These are phyloP conservation scores for Pyropia yezoensis DNA, from an alignment of 23 red algal species.

Conservation along the genomic window DNA sequence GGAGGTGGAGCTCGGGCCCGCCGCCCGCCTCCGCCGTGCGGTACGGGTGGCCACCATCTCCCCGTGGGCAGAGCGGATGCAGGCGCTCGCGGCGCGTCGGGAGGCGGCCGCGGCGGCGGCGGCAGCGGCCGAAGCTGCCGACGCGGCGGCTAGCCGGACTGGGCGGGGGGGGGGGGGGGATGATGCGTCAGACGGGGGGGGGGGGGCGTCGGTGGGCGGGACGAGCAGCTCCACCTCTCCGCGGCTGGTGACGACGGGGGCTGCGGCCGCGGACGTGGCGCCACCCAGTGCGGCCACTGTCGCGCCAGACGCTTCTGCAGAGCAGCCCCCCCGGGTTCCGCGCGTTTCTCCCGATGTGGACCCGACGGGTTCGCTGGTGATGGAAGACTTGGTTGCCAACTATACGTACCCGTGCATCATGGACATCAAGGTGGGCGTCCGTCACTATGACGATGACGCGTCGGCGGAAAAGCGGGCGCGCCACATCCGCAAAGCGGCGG, in stretches of 20 bases:
- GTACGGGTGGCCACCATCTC: neutral
- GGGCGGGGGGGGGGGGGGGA: too few relatives aligned
- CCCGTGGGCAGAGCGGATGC: constrained; percentile 9
- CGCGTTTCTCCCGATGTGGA: neutral
- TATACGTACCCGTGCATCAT: constrained; percentile 67
- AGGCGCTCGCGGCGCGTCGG: too few relatives aligned
- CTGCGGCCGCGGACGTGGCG: too few relatives aligned
- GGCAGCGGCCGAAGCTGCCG: too few relatives aligned
- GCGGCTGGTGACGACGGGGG: neutral
- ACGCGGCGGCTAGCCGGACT: too few relatives aligned
- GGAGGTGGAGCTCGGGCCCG: neutral
- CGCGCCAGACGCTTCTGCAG: too few relatives aligned
- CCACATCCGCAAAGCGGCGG: constrained; percentile 36
- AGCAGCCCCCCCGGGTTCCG: neutral
- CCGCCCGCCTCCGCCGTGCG: neutral
- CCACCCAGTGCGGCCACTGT: too few relatives aligned
- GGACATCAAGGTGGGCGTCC: constrained; percentile 73
- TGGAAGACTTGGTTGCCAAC: constrained; percentile 54
- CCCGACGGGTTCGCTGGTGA: neutral
- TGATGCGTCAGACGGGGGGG: too few relatives aligned
- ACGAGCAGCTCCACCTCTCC: too few relatives aligned
- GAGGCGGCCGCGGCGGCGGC: too few relatives aligned
- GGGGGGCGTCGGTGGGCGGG: too few relatives aligned
- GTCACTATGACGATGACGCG: constrained; percentile 90
- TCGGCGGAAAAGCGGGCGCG: constrained; percentile 35